Percentiles rank a stretch among this genome's conserved stretches.
These are phyloP conservation scores for Auxenochlorella pyrenoidosa DNA, from an alignment of 139 green algal genomes.

Conservation along the genomic window DNA sequence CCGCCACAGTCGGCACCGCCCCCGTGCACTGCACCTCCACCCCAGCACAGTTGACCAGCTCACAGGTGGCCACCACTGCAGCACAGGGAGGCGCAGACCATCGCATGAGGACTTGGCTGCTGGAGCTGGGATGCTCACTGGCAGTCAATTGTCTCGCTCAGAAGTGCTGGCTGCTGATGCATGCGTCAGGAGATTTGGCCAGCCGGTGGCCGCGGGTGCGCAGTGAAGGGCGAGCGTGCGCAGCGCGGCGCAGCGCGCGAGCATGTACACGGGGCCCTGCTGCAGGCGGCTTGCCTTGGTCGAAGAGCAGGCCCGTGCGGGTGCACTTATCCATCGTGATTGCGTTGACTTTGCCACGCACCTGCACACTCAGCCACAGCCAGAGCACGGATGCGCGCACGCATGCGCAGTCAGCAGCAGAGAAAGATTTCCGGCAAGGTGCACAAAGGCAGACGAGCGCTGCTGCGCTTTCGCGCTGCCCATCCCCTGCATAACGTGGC, in stretches of 20 bases:
- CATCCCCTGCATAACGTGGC: too few species aligned
- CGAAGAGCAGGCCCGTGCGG: constrained; percentile 85
- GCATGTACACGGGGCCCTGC: too few species aligned
- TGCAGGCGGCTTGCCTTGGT: constrained; percentile 39
- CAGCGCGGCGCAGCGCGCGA: too few species aligned
- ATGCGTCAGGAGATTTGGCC: too few species aligned
- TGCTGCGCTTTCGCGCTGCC: neutral
- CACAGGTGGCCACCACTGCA: constrained; percentile 75
- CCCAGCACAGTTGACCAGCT: constrained; percentile 90
- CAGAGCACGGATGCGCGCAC: neutral
- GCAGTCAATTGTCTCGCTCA: too few species aligned
- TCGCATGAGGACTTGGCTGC: too few species aligned
- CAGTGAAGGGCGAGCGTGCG: too few species aligned
- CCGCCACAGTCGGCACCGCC: constrained; percentile 78
- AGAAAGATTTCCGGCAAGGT: too few species aligned
- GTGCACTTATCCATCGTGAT: constrained; percentile 94
- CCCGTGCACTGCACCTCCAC: constrained; percentile 86
- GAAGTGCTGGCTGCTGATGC: too few species aligned
- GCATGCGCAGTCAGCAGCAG: neutral
- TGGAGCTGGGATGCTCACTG: too few species aligned
- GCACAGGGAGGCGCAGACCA: neutral
- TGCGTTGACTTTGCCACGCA: constrained; percentile 92
- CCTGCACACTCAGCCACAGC: constrained; percentile 45
- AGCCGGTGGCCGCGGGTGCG: too few species aligned
- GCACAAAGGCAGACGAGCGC: neutral